Evolutionary conservation across 345 rosid species (phyloP).

Genomic region (Pugionium cornutum): DNA sequence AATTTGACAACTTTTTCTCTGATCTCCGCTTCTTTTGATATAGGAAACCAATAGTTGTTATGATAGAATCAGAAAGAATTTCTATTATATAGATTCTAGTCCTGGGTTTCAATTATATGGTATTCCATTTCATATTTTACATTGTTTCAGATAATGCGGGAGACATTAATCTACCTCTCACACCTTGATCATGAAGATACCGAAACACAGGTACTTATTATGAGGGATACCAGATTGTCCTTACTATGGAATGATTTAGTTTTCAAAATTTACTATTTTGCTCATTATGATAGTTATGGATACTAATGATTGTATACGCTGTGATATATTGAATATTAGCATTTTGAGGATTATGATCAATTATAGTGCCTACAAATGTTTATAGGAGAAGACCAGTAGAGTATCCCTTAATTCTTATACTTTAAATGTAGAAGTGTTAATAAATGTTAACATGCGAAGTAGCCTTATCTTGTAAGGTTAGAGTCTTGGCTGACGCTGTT

Average conservation of each 20-base stretch:
- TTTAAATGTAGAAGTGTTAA: background rate
- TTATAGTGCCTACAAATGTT: slow-evolving; percentile 4
- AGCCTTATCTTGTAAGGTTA: slow-evolving; percentile 1
- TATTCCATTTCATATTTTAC: slow-evolving; percentile 21
- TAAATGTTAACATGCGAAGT: slow-evolving; percentile 5
- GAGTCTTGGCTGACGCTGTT: slow-evolving; percentile 18
- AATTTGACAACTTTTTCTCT: too few relatives aligned
- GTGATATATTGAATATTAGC: slow-evolving; percentile 3
- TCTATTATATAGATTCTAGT: slow-evolving; percentile 1
- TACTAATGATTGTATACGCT: slow-evolving; percentile 17
- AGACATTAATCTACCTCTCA: slow-evolving; percentile 87
- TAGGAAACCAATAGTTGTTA: too few relatives aligned
- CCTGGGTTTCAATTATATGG: slow-evolving; percentile 3
- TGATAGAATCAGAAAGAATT: background rate
- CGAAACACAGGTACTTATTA: slow-evolving; percentile 79
- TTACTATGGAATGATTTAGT: slow-evolving; percentile 8
- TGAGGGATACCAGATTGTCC: slow-evolving; percentile 16
- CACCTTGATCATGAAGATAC: slow-evolving; percentile 99
- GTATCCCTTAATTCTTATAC: background rate
- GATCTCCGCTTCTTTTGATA: too few relatives aligned
- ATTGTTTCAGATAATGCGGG: slow-evolving; percentile 85
- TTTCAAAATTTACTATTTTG: background rate
- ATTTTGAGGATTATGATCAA: slow-evolving; percentile 1
- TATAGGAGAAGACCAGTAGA: slow-evolving; percentile 4
- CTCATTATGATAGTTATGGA: background rate